Conservation (phyloP, 2,329 filamentous ascomycete species). For the Rhinocladiella similis region DNA sequence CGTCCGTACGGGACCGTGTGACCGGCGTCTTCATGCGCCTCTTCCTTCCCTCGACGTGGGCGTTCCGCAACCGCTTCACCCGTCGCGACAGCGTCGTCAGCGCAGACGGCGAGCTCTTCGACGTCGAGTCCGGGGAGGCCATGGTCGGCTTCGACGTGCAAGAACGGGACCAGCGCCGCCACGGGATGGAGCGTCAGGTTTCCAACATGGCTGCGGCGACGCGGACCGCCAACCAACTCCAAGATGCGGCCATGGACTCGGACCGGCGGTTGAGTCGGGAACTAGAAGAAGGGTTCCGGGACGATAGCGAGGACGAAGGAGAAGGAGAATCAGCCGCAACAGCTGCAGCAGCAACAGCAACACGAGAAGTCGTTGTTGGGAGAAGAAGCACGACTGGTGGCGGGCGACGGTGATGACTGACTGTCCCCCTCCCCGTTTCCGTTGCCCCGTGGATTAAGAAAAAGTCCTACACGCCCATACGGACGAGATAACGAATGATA, state of each 20-base stretch:
- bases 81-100: conserved; percentile 35
- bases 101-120: conserved; percentile 59
- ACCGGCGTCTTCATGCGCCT: conserved; percentile 44
- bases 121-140: conserved; percentile 66
- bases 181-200: conserved; percentile 37
- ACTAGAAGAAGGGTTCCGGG: conserved; percentile 72
- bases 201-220: conserved; percentile 27
- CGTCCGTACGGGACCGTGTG: conserved; percentile 42
- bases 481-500: too few relatives aligned
- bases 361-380: conserved; percentile 25
- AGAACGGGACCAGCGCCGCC: conserved; percentile 42
- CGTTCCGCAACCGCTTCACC: conserved; percentile 33
- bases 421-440: too few relatives aligned
- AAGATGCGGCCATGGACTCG: conserved; percentile 37
- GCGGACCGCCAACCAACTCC: conserved; percentile 22
- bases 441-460: too few relatives aligned
- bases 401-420: too few relatives aligned
- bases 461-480: too few relatives aligned
- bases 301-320: conserved; percentile 67
- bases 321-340: too few relatives aligned
- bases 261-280: conserved; percentile 72
- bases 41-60: conserved; percentile 47
- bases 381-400: not conserved
- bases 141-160: conserved; percentile 55
- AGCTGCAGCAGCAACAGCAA: too few relatives aligned